These are phyloP conservation scores for Centaurea solstitialis DNA, from an alignment of 129 eudicot species.

Conservation along the genomic window DNA sequence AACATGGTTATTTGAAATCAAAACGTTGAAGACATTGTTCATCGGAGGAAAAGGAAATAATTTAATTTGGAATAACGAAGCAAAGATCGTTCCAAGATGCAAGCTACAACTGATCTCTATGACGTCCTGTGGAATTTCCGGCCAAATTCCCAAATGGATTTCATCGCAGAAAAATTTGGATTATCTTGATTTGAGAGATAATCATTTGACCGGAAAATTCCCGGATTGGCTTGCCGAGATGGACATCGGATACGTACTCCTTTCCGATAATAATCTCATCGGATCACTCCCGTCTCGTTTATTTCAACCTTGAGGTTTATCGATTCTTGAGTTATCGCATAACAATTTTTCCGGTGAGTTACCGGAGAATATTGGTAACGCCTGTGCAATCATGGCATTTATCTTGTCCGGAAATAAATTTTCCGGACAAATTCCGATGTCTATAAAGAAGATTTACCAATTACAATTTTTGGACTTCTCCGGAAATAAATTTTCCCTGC, in stretches of 20 bases:
- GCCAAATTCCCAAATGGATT: no score
- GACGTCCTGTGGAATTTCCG: no score
- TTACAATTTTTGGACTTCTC: slow-evolving; percentile 53
- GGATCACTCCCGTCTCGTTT: no score
- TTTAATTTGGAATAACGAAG: slow-evolving; percentile 48
- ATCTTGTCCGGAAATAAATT: slow-evolving; percentile 54
- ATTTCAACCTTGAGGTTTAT: slow-evolving; percentile 26
- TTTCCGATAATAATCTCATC: no score
- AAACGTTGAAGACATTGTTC: slow-evolving; percentile 17
- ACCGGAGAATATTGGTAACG: slow-evolving; percentile 53
- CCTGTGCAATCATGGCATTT: slow-evolving; percentile 48
- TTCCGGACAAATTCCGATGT: no score
- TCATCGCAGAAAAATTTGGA: no score
- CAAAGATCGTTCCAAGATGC: no score
- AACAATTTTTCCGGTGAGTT: slow-evolving; percentile 54
- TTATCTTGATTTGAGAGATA: no score
- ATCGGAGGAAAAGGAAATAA: slow-evolving; percentile 31
- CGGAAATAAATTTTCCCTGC: slow-evolving; percentile 51
- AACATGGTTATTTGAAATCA: slow-evolving; percentile 38
- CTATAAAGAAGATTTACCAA: slow-evolving; percentile 23
- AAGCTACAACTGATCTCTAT: no score
- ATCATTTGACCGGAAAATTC: no score
- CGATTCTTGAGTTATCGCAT: slow-evolving; percentile 33
- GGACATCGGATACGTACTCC: no score
- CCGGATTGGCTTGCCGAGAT: no score